Base-by-base conservation (phyloP, 805 yeast species). In the Wickerhamomyces silvicola region DNA sequence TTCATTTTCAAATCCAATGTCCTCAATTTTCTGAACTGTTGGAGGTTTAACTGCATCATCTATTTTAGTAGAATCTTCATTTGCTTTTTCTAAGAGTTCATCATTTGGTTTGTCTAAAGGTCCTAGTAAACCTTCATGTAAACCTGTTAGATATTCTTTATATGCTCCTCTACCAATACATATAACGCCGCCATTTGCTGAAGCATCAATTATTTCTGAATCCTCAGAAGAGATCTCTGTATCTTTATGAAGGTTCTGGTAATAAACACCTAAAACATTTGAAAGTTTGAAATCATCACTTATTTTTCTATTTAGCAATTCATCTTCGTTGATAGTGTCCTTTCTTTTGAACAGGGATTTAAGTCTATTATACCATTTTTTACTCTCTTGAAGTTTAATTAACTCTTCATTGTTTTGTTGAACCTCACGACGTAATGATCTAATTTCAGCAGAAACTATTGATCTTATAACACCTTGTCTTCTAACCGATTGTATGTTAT, bases 151-250 rank as follows among this genome's bases (percentile, higher is more conserved):
- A 53, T 86, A 92, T 64, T 92, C 99, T 56, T 90, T 90, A 56
- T 74, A 92, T 0, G 97, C 90, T 36, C 98, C 98, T 54, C 99
- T 71, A 5, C 99, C 99, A 17, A 92, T 62, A 53, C 96, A 84
- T 14, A 92, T 70, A 10, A 87, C 80, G 27, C 97, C 98, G 17
- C 97, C 97, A 7, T 78, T 72, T 18, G 66, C 33, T 10, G 53
- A 52, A 3, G 74, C 69, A 20, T 66, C 64, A 3, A 42, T 30
- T 4, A 59, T 65, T 20, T 64, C 56, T 2, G 76, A 64, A 49
- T 77, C 79, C 32, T 76, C 71, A 32, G 57, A 52, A 1, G 56
- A 48, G 2, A 59, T 49, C 5, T 43, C 32, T 1, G 57, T 46
- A n/a, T 43, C 38, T 23, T 54, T 50, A 19, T 32, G 38, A 13